Evolutionary conservation across 108 stramenopile genomes (phyloP).

Genomic region (Discostella pseudostelligera): DNA sequence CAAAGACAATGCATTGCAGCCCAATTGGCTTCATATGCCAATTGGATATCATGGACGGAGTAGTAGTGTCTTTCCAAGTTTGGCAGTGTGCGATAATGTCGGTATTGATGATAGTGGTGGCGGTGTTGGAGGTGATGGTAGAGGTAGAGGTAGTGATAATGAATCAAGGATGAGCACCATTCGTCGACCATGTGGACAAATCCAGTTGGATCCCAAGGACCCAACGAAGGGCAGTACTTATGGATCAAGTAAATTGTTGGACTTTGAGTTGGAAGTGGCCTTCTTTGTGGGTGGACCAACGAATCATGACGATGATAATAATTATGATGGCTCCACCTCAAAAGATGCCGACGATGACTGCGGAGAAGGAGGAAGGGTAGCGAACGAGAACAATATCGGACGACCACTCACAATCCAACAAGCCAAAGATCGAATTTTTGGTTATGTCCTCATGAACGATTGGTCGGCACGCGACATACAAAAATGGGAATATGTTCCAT

Average conservation of each 20-base stretch:
- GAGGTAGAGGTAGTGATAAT: conserved; percentile 6
- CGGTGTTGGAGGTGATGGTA: background rate
- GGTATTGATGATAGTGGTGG: background rate
- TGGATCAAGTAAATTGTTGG: conserved; percentile 76
- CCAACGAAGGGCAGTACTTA: conserved; percentile 71
- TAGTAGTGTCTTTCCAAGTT: conserved; percentile 59
- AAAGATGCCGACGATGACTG: conserved; percentile 16
- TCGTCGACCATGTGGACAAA: conserved; percentile 83
- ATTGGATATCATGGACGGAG: conserved; percentile 92
- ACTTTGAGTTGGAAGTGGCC: conserved; percentile 93
- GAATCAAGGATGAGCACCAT: conserved; percentile 27
- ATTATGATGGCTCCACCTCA: too few species aligned
- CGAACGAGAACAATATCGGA: too few species aligned
- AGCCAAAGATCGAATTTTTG: conserved; percentile 88
- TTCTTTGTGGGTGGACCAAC: conserved; percentile 84
- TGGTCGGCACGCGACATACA: conserved; percentile 89
- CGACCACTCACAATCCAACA: conserved; percentile 62
- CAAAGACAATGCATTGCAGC: conserved; percentile 88
- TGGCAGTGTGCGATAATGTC: background rate
- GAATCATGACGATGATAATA: too few species aligned
- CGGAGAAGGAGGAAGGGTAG: too few species aligned
- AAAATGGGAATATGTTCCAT: conserved; percentile 94
- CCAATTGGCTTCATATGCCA: conserved; percentile 92
- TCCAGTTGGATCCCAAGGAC: conserved; percentile 74
- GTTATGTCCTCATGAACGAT: conserved; percentile 91